These are phyloP conservation scores for Fusarium sp. DNA, from an alignment of 2,329 filamentous ascomycete genomes.

Conservation along the genomic window DNA sequence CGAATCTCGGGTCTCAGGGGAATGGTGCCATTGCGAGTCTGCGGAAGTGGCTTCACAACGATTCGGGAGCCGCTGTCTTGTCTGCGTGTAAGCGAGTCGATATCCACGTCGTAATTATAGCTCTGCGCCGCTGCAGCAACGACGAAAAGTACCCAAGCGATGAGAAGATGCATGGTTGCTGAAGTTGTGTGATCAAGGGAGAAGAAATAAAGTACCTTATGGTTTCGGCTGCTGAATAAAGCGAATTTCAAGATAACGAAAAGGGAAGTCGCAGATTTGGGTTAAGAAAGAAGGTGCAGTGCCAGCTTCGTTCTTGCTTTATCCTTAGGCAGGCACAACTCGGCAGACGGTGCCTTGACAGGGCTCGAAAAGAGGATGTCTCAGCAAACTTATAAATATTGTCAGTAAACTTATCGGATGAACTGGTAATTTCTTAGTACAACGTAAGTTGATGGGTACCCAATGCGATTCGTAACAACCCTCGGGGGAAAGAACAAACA, in stretches of 20 bases:
- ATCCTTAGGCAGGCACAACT: background rate
- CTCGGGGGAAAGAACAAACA: background rate
- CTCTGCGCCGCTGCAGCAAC: constrained; percentile 43
- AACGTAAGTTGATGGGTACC: background rate
- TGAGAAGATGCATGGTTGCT: constrained; percentile 33
- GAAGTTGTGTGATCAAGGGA: background rate
- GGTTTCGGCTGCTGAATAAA: background rate
- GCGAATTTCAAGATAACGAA: background rate
- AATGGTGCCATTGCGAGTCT: constrained; percentile 57
- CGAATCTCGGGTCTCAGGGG: constrained; percentile 76
- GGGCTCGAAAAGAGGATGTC: background rate
- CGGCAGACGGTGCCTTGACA: background rate
- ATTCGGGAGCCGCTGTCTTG: constrained; percentile 56
- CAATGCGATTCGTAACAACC: background rate
- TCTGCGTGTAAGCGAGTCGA: constrained; percentile 59
- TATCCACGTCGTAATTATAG: constrained; percentile 69
- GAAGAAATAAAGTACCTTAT: background rate
- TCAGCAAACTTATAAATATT: too few species aligned
- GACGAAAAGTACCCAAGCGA: constrained; percentile 27
- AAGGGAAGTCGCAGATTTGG: background rate
- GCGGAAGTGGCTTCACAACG: constrained; percentile 62
- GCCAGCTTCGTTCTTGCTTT: background rate
- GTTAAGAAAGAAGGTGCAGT: constrained; percentile 19
- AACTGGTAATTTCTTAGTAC: too few species aligned
- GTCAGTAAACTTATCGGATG: too few species aligned